Base-by-base conservation (phyloP, 768 basidiomycete species). In the Psilocybe subaeruginosa region DNA sequence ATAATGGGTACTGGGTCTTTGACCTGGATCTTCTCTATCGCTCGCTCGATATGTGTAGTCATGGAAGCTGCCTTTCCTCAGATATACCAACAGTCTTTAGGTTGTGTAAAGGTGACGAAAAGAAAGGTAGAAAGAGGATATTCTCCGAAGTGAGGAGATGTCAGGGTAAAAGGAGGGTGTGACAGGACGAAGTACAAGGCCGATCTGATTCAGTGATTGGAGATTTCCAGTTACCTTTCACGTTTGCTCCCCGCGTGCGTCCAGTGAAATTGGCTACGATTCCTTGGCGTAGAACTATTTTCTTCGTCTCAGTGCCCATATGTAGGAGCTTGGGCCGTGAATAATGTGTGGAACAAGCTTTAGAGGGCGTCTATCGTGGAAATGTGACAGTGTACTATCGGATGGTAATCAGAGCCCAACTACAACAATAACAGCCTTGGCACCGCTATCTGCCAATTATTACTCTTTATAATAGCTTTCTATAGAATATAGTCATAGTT, bases 1-100 rank as follows among this genome's bases (percentile, higher is more conserved):
- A 94, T 83, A 14, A 86, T 84, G 6, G 86, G 74, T 23, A 63
- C 35, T 31, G 80, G 76, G 59, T 75, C 74, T 58, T 80, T 82
- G 67, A 76, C 79, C 65, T 80, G 79, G 68, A 90, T 89, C 76
- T 89, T 81, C 69, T 83, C 83, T 73, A 89, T 87, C 68, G 87
- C 87, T 72, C 85, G 81, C 70, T 87, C 84, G 59, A 89, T 77
- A 64, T 90, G 87, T 3, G 80, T 78, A 67, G 66, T 77, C 82
- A 82, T 85, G 53, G 62, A 66, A 64, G 54, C 64, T 64, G 59
- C 54, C 67, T 59, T 60, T 53, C 23, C 56, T 59, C 58, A 64
- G 54, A 43, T 47, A 60, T 55, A 49, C 29, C 30, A 23, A 31
- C 16, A 51, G 56, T 45, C 39, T 66, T 61, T 54, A 58, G 56